Evolutionary conservation across 768 basidiomycete genomes (phyloP).

Genomic region (Nevesoporus exiguus): DNA sequence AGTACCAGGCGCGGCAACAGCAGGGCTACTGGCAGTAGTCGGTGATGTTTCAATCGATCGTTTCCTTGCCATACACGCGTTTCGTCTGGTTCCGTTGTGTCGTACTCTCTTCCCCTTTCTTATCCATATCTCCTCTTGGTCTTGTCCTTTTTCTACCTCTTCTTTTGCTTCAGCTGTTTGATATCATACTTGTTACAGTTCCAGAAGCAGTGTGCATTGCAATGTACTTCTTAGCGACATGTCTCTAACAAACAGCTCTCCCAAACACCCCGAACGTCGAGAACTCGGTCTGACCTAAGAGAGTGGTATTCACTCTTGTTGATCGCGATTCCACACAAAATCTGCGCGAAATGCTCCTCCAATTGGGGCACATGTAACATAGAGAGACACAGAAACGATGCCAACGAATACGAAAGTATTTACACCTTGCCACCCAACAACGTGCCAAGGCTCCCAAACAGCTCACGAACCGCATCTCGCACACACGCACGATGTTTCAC

Average conservation of each 20-base stretch:
- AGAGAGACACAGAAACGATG: slow-evolving; percentile 6
- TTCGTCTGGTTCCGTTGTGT: background rate
- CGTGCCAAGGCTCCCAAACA: background rate
- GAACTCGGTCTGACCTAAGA: no score
- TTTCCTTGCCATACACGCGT: background rate
- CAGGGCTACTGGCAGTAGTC: slow-evolving; percentile 53
- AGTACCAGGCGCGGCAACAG: slow-evolving; percentile 65
- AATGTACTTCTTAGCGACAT: slow-evolving; percentile 31
- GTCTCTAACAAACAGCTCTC: slow-evolving; percentile 17
- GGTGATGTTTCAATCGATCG: slow-evolving; percentile 9
- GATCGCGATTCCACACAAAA: no score
- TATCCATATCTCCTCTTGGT: slow-evolving; percentile 6
- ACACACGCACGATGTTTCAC: slow-evolving; percentile 1
- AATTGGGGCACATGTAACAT: background rate
- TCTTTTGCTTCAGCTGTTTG: slow-evolving; percentile 28
- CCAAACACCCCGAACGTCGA: background rate
- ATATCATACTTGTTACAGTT: slow-evolving; percentile 28
- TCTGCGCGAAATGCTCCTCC: background rate
- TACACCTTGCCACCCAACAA: background rate
- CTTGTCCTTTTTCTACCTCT: background rate
- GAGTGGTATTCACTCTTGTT: no score
- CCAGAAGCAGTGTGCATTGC: slow-evolving; percentile 23
- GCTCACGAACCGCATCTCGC: background rate
- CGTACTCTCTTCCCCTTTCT: slow-evolving; percentile 8
- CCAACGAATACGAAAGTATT: slow-evolving; percentile 1